Conservation (phyloP, 164 flowering plant species). For the Berberis thunbergii region DNA sequence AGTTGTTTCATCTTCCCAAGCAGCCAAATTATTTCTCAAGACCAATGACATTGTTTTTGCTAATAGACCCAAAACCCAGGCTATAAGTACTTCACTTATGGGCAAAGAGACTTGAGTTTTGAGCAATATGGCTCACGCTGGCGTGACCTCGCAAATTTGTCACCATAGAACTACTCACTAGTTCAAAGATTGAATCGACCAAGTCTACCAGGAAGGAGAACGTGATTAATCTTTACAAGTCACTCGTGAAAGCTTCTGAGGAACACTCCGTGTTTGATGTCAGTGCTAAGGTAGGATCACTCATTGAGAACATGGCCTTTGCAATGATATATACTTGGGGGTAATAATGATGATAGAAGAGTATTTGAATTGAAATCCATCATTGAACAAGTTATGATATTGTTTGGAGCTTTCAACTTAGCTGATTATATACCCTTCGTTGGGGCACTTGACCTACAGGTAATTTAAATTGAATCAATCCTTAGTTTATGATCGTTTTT, state of each 20-base stretch:
- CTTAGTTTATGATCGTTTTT: too few species aligned
- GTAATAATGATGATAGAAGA: constrained; percentile 32
- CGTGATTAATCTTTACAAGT: constrained; percentile 3
- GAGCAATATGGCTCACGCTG: constrained; percentile 17
- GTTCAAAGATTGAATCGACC: constrained; percentile 17
- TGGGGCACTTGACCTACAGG: constrained; percentile 1
- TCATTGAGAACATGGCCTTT: constrained; percentile 14
- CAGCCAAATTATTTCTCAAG: constrained; percentile 6
- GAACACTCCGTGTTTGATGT: constrained; percentile 4
- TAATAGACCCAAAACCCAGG: constrained; percentile 6
- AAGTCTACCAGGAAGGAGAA: constrained; percentile 15
- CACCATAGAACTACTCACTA: too few species aligned
- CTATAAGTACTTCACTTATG: constrained; percentile 14
- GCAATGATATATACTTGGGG: constrained; percentile 41
- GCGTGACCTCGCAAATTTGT: too few species aligned
- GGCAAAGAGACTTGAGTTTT: constrained; percentile 9
- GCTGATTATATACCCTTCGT: constrained; percentile 25
- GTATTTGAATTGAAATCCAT: constrained; percentile 26
- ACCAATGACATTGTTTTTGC: constrained; percentile 6
- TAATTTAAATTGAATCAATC: not conserved
- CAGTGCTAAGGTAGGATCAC: constrained; percentile 13
- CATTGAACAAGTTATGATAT: constrained; percentile 23
- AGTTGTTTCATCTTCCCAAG: constrained; percentile 6
- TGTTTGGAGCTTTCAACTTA: constrained; percentile 24
- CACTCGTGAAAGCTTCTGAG: constrained; percentile 4